A percentile compares a stretch with the other conserved stretches of the same genome.
phyloP scores from a whole-genome alignment of 2,329 filamentous ascomycete genomes.

The Coleophoma eucalyptorum region DNA sequence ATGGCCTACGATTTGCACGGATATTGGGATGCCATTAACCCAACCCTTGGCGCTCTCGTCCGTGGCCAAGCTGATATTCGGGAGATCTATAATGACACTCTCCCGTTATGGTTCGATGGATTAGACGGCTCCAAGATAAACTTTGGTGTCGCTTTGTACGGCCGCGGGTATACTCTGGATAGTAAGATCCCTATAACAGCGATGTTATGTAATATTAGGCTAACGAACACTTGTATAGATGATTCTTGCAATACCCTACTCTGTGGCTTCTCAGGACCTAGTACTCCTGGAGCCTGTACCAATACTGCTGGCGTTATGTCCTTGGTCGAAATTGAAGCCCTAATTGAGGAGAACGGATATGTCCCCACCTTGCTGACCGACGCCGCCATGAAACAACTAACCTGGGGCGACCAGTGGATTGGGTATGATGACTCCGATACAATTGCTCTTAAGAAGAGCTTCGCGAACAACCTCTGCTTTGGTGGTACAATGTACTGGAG shows the following conservation, averaged over 20 bases:
- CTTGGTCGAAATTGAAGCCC: conserved; percentile 25
- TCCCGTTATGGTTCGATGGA: conserved; percentile 37
- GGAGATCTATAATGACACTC: conserved; percentile 33
- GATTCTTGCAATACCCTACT: conserved; percentile 21
- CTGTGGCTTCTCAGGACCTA: conserved; percentile 18
- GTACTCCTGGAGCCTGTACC: conserved; percentile 24
- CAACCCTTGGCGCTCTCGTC: conserved; percentile 26
- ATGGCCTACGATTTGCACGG: conserved; percentile 37
- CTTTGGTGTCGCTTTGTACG: conserved; percentile 44
- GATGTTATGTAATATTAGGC: too few species aligned
- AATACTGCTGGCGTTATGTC: conserved; percentile 26
- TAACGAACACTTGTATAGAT: too few species aligned
- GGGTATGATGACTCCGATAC: conserved; percentile 35
- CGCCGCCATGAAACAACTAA: conserved; percentile 22
- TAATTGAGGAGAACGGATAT: conserved; percentile 18
- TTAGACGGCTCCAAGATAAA: conserved; percentile 38
- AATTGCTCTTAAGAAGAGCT: conserved; percentile 21
- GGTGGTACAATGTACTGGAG: conserved; percentile 25
- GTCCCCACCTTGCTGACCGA: conserved; percentile 19
- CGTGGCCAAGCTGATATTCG: conserved; percentile 36
- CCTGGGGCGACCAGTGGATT: conserved; percentile 36
- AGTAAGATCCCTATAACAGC: too few species aligned
- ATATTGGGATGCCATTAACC: conserved; percentile 33
- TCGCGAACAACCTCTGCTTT: conserved; percentile 22
- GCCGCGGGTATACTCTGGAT: conserved; percentile 36